phyloP scores from a whole-genome alignment of 2,329 filamentous ascomycete genomes.

The Ophiostoma sp. region DNA sequence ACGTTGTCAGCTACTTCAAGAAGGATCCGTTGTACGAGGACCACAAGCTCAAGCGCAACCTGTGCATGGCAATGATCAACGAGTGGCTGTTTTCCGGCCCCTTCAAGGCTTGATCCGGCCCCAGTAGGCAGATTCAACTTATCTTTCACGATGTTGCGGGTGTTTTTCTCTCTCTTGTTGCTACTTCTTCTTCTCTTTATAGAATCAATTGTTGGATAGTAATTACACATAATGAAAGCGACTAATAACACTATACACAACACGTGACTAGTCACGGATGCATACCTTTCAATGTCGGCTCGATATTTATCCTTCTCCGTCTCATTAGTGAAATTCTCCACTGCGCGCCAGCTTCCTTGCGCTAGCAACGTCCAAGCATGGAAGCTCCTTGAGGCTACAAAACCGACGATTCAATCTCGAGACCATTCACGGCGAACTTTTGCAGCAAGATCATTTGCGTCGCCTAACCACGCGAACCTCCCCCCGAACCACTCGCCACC shows the following conservation, averaged over 20 bases:
- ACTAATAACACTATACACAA: neutral
- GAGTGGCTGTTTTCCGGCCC: slow-evolving; percentile 29
- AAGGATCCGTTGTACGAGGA: slow-evolving; percentile 32
- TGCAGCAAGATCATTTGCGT: neutral
- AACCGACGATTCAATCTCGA: neutral
- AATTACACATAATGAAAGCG: too few species aligned
- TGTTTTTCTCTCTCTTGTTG: too few species aligned
- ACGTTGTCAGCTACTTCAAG: slow-evolving; percentile 27
- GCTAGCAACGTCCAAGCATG: slow-evolving; percentile 13
- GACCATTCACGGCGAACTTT: neutral
- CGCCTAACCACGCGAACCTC: slow-evolving; percentile 1
- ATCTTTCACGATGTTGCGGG: too few species aligned
- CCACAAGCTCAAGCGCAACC: slow-evolving; percentile 29
- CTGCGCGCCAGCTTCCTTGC: slow-evolving; percentile 14
- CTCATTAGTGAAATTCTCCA: slow-evolving; percentile 14
- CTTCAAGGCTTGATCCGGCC: slow-evolving; percentile 10
- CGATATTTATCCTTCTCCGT: slow-evolving; percentile 22
- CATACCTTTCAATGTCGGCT: neutral
- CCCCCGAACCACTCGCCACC: neutral
- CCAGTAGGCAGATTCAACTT: neutral
- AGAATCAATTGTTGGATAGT: too few species aligned
- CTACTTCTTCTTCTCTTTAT: too few species aligned
- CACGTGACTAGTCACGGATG: slow-evolving; percentile 9
- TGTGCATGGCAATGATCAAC: slow-evolving; percentile 28
- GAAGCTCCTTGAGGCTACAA: neutral